Conservation (phyloP, 2,329 filamentous ascomycete genomes). For the Trichoderma hamatum region DNA sequence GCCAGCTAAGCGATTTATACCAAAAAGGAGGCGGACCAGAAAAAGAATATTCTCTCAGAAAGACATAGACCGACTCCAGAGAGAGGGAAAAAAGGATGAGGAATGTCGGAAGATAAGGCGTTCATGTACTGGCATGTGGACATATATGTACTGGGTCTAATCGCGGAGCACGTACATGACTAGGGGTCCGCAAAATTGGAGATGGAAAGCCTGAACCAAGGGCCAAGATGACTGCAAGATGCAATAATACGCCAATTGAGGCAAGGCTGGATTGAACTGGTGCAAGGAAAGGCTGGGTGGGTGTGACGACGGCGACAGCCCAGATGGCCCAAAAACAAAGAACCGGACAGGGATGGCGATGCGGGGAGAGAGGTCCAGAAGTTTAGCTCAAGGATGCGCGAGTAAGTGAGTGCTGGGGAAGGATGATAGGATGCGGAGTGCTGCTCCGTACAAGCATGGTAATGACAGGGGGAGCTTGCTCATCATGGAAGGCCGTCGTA, state of each 20-base stretch:
- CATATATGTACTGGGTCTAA: background rate
- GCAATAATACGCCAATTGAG: slow-evolving; percentile 16
- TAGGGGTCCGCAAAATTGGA: slow-evolving; percentile 6
- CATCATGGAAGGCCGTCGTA: slow-evolving; percentile 6
- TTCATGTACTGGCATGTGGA: slow-evolving; percentile 1
- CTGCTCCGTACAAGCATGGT: background rate
- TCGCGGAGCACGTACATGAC: background rate
- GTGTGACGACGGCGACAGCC: slow-evolving; percentile 19
- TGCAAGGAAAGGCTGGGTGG: slow-evolving; percentile 19
- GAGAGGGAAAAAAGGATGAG: slow-evolving; percentile 3
- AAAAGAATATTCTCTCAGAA: background rate
- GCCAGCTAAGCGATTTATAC: slow-evolving; percentile 23
- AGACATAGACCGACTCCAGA: background rate
- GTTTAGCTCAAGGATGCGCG: slow-evolving; percentile 15
- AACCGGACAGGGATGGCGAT: slow-evolving; percentile 16
- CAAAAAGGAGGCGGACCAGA: background rate
- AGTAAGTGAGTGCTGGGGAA: slow-evolving; percentile 10
- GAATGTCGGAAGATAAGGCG: background rate
- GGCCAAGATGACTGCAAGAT: background rate
- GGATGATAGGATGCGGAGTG: slow-evolving; percentile 8
- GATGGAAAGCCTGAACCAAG: slow-evolving; percentile 2
- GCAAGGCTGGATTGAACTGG: slow-evolving; percentile 13
- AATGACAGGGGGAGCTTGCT: background rate
- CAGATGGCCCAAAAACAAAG: background rate
- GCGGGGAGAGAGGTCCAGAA: slow-evolving; percentile 14